Conservation (phyloP, 1,284 basidiomycete genomes). For the Leccinum angustisporum region DNA sequence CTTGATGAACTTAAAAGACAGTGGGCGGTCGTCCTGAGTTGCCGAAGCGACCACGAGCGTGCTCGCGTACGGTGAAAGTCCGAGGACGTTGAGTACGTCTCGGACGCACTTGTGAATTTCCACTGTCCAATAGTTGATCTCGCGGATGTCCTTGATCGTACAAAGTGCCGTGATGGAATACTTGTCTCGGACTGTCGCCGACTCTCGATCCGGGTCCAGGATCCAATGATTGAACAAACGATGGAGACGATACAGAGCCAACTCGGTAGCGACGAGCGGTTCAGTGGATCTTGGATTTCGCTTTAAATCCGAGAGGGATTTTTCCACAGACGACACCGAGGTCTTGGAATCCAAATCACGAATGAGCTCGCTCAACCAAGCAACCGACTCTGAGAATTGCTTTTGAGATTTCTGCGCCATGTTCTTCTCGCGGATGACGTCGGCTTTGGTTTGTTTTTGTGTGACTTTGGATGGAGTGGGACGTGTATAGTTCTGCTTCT, state of each 20-base stretch:
- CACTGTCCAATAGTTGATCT: conserved; percentile 38
- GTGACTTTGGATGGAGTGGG: conserved; percentile 12
- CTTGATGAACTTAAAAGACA: conserved; percentile 58
- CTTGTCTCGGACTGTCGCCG: conserved; percentile 40
- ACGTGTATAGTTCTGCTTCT: conserved; percentile 19
- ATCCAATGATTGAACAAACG: conserved; percentile 55
- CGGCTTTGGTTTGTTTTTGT: conserved; percentile 27
- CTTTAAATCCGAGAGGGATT: conserved; percentile 36
- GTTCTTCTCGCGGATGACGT: conserved; percentile 31
- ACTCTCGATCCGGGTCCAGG: conserved; percentile 40
- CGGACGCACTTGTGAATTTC: conserved; percentile 40
- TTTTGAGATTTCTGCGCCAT: conserved; percentile 27
- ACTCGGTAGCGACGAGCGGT: conserved; percentile 48
- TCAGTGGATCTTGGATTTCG: conserved; percentile 40
- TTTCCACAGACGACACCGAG: conserved; percentile 22
- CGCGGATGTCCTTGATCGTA: conserved; percentile 45
- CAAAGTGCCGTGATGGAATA: conserved; percentile 47
- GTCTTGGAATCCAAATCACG: conserved; percentile 36
- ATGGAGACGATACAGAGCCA: conserved; percentile 52
- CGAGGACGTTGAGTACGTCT: conserved; percentile 43
- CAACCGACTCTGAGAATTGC: conserved; percentile 18
- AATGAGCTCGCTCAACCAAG: conserved; percentile 25
- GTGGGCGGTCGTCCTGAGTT: conserved; percentile 34
- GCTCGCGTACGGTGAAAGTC: conserved; percentile 43
- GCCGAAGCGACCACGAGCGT: conserved; percentile 23